These are phyloP conservation scores for Boletus barrowsii DNA, from an alignment of 768 basidiomycete genomes.

Conservation along the genomic window DNA sequence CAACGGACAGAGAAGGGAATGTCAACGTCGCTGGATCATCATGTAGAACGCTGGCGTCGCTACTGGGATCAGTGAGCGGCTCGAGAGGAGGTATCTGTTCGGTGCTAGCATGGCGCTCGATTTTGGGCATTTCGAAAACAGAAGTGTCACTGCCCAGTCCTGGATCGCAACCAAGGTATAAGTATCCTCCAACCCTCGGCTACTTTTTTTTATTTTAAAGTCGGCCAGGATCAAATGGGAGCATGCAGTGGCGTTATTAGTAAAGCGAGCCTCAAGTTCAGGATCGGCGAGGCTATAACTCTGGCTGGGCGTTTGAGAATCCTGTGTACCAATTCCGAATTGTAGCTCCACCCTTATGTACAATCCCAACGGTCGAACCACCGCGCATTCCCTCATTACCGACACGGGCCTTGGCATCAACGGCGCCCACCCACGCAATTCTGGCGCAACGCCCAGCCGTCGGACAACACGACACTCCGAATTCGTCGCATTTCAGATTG, in stretches of 20 bases:
- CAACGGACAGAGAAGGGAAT: neutral
- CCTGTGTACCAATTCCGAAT: too few relatives aligned
- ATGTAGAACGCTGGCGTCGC: constrained; percentile 8
- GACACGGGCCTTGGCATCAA: too few relatives aligned
- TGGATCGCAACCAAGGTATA: neutral
- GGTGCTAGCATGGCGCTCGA: neutral
- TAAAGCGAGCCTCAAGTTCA: neutral
- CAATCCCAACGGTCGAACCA: too few relatives aligned
- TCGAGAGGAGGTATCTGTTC: constrained; percentile 24
- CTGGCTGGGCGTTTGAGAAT: too few relatives aligned
- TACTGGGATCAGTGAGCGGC: constrained; percentile 7
- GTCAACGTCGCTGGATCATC: neutral
- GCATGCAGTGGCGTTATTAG: neutral
- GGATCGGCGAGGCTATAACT: too few relatives aligned
- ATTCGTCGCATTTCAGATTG: neutral
- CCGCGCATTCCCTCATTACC: neutral
- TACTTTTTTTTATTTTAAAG: too few relatives aligned
- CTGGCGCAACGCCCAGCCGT: neutral
- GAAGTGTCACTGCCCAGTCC: neutral
- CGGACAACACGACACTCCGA: neutral
- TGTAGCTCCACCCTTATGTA: too few relatives aligned
- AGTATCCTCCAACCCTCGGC: neutral
- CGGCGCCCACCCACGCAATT: too few relatives aligned
- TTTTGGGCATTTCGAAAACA: constrained; percentile 10
- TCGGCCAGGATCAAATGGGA: too few relatives aligned